Evolutionary conservation across 1,284 basidiomycete species (phyloP).

Genomic region (Malassezia brasiliensis): DNA sequence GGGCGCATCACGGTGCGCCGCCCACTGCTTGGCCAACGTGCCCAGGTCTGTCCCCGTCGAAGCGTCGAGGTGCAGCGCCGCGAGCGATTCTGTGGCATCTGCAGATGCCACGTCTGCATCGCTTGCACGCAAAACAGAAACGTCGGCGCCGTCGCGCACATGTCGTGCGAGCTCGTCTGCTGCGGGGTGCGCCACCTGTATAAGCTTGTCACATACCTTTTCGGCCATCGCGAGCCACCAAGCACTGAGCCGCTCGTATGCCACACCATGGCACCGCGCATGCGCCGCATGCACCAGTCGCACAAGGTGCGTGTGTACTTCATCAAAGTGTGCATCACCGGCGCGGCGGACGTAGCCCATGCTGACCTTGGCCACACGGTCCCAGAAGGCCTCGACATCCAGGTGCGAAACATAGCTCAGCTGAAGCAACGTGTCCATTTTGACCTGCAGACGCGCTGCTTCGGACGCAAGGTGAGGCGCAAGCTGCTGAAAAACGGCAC

Average conservation of each 20-base stretch:
- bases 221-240: neutral
- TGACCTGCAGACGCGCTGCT: slow-evolving; percentile 12
- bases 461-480: slow-evolving; percentile 17
- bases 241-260: neutral
- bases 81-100: too few species aligned
- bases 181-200: neutral
- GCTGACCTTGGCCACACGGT: slow-evolving; percentile 1
- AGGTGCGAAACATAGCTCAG: slow-evolving; percentile 24
- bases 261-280: neutral
- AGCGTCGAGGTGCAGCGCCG: too few species aligned
- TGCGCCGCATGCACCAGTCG: neutral
- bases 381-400: slow-evolving; percentile 31
- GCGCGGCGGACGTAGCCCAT: neutral
- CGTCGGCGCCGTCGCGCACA: too few species aligned
- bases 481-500: slow-evolving; percentile 21
- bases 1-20: too few species aligned
- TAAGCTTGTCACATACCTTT: neutral
- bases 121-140: too few species aligned
- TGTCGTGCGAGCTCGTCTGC: too few species aligned
- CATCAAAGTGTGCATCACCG: neutral
- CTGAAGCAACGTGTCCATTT: slow-evolving; percentile 20
- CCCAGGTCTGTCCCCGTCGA: too few species aligned
- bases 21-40: too few species aligned
- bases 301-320: neutral
- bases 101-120: too few species aligned